phyloP scores from a whole-genome alignment of 352 stramenopile species.

The Globisporangium solare region DNA sequence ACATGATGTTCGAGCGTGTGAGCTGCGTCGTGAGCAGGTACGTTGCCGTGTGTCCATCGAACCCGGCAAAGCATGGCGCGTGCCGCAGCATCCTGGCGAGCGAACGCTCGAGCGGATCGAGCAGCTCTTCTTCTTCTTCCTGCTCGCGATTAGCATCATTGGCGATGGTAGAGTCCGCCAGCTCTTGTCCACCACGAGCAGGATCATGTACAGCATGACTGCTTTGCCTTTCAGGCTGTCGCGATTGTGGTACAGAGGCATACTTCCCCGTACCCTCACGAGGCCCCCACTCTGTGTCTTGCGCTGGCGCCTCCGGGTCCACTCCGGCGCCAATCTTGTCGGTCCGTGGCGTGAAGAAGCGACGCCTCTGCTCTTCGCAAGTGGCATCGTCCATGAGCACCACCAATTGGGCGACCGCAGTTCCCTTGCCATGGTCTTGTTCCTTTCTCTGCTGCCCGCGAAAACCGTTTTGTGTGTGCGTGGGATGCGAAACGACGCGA shows the following conservation, averaged over 20 bases:
- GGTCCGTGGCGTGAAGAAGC: constrained; percentile 8
- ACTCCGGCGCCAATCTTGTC: neutral
- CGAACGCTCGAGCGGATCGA: constrained; percentile 28
- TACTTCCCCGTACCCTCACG: too few relatives aligned
- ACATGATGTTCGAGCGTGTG: constrained; percentile 61
- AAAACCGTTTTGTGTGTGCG: constrained; percentile 4
- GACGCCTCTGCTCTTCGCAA: constrained; percentile 11
- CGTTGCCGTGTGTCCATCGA: constrained; percentile 33
- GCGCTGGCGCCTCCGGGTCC: neutral
- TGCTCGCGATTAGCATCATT: constrained; percentile 1
- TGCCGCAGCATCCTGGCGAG: constrained; percentile 22
- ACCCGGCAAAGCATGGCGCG: constrained; percentile 30
- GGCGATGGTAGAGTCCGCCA: neutral
- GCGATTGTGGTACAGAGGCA: too few relatives aligned
- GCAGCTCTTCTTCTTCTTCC: neutral
- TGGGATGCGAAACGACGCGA: neutral
- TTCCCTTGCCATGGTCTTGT: neutral
- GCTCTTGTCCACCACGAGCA: neutral
- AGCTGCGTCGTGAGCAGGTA: constrained; percentile 50
- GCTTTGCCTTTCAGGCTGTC: neutral
- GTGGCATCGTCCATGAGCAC: neutral
- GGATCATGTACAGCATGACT: neutral
- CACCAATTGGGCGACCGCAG: neutral
- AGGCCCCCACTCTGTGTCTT: too few relatives aligned
- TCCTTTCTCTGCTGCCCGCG: neutral